Evolutionary conservation across 768 basidiomycete species (phyloP), one percentile per base, ranked within the genome.

Genomic region (Phanerochaete sordida): DNA sequence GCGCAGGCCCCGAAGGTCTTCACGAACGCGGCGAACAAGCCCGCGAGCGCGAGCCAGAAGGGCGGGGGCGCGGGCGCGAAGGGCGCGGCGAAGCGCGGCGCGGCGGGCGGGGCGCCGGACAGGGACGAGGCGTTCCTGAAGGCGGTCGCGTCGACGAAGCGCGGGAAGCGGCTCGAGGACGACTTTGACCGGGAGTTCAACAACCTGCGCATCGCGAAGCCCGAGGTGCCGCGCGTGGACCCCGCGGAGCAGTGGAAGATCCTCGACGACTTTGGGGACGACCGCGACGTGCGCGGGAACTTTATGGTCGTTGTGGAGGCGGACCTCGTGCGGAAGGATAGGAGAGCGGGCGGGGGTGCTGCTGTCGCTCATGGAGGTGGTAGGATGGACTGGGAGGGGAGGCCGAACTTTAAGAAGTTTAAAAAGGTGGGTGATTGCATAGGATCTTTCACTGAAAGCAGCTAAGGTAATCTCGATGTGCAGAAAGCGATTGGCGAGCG

Each of bases 121-220:
- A 84, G 75, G n/a, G 90, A 91, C 64, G 75, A 74, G 1, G 81
- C 78, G 0, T 91, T 91, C 68, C 74, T 91, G 28, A 86, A 84
- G 60, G 90, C 90, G 0, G 75, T 92, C 27, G 88, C 90, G 9
- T 88, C 88, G 1, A 87, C 76, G 23, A 91, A 89, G 66, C 78
- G 80, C 21, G 86, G 84, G 1, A 89, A 86, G 76, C 86, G 80
- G 66, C 63, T 73, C 1, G 88, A 89, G 67, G 87, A 90, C 66
- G 76, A 77, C 3, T 90, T 90, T 61, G 90, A 93, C 72, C 80
- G 86, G 19, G 90, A 92, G 59, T 93, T 93, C 67, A 90, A 91
- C 68, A 83, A 86, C 46, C 74, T 92, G 58, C 84, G 82, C 65
- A 88, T 92, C 47, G 80, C 85, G 6, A 87, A 84, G 66, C 86